phyloP scores from a whole-genome alignment of 495 filamentous ascomycete genomes.

The Hyaloscypha hepaticicola region DNA sequence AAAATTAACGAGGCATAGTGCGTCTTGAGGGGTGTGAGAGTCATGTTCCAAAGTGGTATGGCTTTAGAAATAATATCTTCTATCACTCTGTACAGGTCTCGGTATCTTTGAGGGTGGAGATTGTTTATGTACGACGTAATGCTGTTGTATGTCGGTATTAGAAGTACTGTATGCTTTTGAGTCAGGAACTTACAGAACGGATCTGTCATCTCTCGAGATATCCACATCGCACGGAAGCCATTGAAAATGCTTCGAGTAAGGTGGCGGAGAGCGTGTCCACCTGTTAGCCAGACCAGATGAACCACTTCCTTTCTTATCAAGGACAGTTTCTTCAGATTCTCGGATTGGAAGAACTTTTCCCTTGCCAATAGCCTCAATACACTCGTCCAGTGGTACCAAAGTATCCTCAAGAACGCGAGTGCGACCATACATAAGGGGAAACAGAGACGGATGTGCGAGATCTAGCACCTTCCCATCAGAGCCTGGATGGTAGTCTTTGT shows the following conservation, averaged over 20 bases:
- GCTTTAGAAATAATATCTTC: constrained; percentile 44
- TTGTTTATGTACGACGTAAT: constrained; percentile 49
- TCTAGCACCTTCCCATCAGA: constrained; percentile 32
- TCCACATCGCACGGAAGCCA: constrained; percentile 30
- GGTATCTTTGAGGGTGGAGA: constrained; percentile 42
- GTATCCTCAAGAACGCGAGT: constrained; percentile 16
- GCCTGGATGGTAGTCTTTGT: constrained; percentile 28
- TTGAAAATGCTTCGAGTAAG: constrained; percentile 21
- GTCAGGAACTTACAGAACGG: constrained; percentile 12
- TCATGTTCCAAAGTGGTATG: constrained; percentile 42
- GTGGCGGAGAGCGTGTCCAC: background rate
- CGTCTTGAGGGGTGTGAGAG: constrained; percentile 32
- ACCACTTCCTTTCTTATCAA: background rate
- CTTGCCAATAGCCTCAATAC: constrained; percentile 11
- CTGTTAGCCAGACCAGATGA: too few species aligned
- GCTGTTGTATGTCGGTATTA: background rate
- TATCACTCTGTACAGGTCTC: constrained; percentile 39
- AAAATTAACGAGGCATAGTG: background rate
- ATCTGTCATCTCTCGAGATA: constrained; percentile 9
- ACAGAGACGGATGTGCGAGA: constrained; percentile 45
- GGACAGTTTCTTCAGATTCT: background rate
- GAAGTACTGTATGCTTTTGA: background rate
- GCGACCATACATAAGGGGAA: constrained; percentile 43
- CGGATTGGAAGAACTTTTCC: constrained; percentile 10
- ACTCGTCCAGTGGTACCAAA: constrained; percentile 16